Base-by-base conservation (phyloP, 2,329 filamentous ascomycete genomes). In the Sclerotinia spermophila region DNA sequence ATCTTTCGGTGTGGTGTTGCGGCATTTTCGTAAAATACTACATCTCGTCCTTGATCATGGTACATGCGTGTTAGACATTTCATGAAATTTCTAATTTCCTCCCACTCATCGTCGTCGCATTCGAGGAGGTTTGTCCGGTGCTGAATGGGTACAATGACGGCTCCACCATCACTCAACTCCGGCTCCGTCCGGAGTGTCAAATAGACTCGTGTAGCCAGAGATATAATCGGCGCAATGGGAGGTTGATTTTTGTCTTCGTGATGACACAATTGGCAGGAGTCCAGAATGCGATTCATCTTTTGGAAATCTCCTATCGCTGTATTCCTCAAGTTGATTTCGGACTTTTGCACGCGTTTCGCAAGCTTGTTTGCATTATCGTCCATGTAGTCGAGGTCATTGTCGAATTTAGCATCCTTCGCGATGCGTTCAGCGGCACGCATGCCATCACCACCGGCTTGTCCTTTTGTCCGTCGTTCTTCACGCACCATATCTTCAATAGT, bases 101-200 rank as follows among this genome's bases (percentile, higher is more conserved):
- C 96, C 96, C 96, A 99, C 80, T 99, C 96, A 79, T 99, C 96
- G 78, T 99, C 95, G 80, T 98, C 95, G 80, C 96, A 99, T 81
- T 97, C 95, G n/a, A 99, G 84, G 0, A 99, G 87, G 79, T 98
- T 99, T 35, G 86, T 89, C 67, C 90, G 90, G 79, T 99, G 96
- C 75, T 94, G 88, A 33, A 96, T 89, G 8, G 96, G 96, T 4
- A 94, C 93, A 73, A 99, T 96, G 71, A 96, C 90, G 10, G 94
- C 92, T 64, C 94, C 91, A 60, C 93, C 93, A 65, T 92, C 86
- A 75, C 88, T 92, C 58, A 99, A 83, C 78, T 98, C 95, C 0
- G 96, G 96, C 75, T 95, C 90, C 0, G 96, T 96, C 15, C 94
- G 90, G 2, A 99, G 85, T 0, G 96, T 97, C 60, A 99, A 84